Base-by-base conservation (phyloP, 148 eudicot genomes). In the Agrostemma githago region DNA sequence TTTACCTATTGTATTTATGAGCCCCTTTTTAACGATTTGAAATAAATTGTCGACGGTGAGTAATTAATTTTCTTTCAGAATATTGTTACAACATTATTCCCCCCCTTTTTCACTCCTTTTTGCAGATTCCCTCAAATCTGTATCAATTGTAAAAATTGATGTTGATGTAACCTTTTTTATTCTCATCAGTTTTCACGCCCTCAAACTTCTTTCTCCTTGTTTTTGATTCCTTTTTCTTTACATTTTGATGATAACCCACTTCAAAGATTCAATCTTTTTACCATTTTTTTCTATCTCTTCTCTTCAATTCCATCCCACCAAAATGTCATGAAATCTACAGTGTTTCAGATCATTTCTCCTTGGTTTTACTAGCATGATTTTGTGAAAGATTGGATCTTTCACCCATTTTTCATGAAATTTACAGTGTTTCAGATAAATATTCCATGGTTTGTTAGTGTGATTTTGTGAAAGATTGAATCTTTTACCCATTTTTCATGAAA, bases 141-240 rank as follows among this genome's bases (percentile, higher is more conserved):
- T 77, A 63, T 61, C 73, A 60, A 62, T 60, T 26, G 34, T 26
- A 59, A 48, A 12, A 65, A 54, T 62, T 70, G 74, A 76, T 70
- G 38, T 56, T 37, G 82, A 79, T 79, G 78, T 75, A 9, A 75
- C 72, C 71, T 79, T 40, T n/a, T 19, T 37, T 16, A 16, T 16
- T 19, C 26, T 56, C 69, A 43, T n/a, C 39, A 75, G 8, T 61
- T 53, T 3, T 54, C n/a, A 5, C 61, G 5, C 63, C 12, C 6
- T 38, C 51, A 19, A 5, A 38, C 10, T 7, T 64, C 14, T 64
- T 63, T 48, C 60, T 62, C 4, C 4, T 38, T 74, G 66, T 46
- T 20, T 15, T 62, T 64, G 54, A 48, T 51, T 74, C 77, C 70
- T 64, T 66, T 44, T 19, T 16, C 6, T 66, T 41, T 42, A 16